Evolutionary conservation across 768 basidiomycete genomes (phyloP).

Genomic region (Filobasidium wieringae): DNA sequence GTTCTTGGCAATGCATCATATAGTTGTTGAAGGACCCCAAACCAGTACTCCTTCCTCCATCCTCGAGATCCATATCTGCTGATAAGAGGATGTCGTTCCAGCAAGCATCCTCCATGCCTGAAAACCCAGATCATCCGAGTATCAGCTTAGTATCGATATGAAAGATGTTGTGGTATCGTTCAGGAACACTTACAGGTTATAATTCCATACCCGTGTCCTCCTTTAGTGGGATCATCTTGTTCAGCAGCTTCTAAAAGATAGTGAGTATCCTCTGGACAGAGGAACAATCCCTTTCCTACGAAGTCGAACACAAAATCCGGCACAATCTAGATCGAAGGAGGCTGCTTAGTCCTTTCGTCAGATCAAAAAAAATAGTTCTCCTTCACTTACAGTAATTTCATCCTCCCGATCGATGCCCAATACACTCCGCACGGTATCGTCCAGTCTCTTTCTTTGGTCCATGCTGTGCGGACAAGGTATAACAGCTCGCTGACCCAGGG

Average conservation of each 20-base stretch:
- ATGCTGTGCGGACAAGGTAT: too few species aligned
- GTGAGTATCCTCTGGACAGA: conserved; percentile 3
- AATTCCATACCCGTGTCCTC: background rate
- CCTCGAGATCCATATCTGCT: background rate
- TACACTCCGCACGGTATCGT: too few species aligned
- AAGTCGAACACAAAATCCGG: conserved; percentile 3
- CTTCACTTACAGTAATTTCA: background rate
- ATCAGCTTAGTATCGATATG: background rate
- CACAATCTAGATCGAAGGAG: background rate
- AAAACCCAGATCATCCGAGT: background rate
- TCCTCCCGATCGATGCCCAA: conserved; percentile 5
- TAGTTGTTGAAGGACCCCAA: background rate
- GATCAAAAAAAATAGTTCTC: background rate
- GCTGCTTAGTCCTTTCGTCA: background rate
- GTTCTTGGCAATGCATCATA: background rate
- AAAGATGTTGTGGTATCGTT: background rate
- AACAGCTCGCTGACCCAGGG: too few species aligned
- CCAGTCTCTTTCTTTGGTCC: too few species aligned
- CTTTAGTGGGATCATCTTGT: background rate
- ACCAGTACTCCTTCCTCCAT: conserved; percentile 8
- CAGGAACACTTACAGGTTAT: conserved; percentile 1
- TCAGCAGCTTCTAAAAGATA: conserved; percentile 4
- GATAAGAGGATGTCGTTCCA: background rate
- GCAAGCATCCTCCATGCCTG: conserved; percentile 10
- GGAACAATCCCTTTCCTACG: background rate